These are phyloP conservation scores for Penicillium antarcticum DNA, from an alignment of 495 filamentous ascomycete species.

Conservation along the genomic window DNA sequence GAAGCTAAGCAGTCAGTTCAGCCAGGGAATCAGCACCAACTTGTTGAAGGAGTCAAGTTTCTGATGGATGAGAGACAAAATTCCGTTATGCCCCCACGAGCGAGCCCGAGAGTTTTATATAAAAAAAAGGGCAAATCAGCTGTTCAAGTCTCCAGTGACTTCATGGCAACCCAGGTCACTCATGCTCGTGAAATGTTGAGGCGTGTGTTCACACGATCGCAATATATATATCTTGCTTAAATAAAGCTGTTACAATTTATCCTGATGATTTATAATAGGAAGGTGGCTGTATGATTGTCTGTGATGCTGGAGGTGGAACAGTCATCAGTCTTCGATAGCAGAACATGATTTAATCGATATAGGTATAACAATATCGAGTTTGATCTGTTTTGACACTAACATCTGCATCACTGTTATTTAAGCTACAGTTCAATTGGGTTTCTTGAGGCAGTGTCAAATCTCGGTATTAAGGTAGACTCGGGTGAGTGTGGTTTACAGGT, in stretches of 20 bases:
- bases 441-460: conserved; percentile 18
- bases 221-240: conserved; percentile 2
- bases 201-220: conserved; percentile 28
- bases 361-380: conserved; percentile 18
- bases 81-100: conserved; percentile 13
- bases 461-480: conserved; percentile 6
- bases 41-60: conserved; percentile 38
- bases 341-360: too few relatives aligned
- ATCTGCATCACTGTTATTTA: conserved; percentile 25
- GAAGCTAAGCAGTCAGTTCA: conserved; percentile 18
- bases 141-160: conserved; percentile 35
- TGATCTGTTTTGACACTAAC: conserved; percentile 20
- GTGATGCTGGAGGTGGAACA: conserved; percentile 60
- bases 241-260: too few relatives aligned
- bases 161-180: conserved; percentile 38
- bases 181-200: conserved; percentile 25
- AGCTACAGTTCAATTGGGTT: conserved; percentile 25
- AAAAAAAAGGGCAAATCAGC: conserved; percentile 24
- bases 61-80: conserved; percentile 27
- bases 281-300: conserved; percentile 48
- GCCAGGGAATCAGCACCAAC: conserved; percentile 3
- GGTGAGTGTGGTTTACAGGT: not conserved
- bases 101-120: conserved; percentile 13
- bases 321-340: conserved; percentile 36
- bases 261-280: conserved; percentile 19